Percentiles rank a stretch among this genome's conserved stretches.
These are phyloP conservation scores for Xerocomellus amylosporus DNA, from an alignment of 768 basidiomycete species.

Conservation along the genomic window DNA sequence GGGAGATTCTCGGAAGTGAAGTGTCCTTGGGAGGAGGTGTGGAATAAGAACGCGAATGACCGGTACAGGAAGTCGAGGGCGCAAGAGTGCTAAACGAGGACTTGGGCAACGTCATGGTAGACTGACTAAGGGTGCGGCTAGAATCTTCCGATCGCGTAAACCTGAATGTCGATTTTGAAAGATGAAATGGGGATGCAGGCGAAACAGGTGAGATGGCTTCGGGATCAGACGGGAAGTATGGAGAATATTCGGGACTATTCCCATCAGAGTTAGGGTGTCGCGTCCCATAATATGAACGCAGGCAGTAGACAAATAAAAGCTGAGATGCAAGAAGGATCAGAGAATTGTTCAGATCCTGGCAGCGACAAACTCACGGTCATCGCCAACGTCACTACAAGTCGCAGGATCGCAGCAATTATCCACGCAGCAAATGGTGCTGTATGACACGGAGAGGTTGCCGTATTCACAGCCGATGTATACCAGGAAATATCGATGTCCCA, in stretches of 20 bases:
- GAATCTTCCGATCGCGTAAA: conserved; percentile 20
- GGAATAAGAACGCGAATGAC: conserved; percentile 20
- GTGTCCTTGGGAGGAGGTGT: conserved; percentile 9
- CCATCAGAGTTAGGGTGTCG: conserved; percentile 18
- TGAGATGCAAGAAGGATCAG: conserved; percentile 14
- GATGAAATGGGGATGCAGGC: conserved; percentile 8
- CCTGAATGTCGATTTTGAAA: conserved; percentile 14
- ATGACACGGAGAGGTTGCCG: conserved; percentile 17
- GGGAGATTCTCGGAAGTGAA: conserved; percentile 14
- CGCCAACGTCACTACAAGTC: conserved; percentile 50
- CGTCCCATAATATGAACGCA: conserved; percentile 13
- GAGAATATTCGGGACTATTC: conserved; percentile 9
- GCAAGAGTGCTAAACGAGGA: conserved; percentile 29
- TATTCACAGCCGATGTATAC: conserved; percentile 40
- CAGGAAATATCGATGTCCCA: conserved; percentile 69
- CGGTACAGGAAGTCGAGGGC: conserved; percentile 26
- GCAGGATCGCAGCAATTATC: conserved; percentile 51
- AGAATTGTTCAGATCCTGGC: background rate
- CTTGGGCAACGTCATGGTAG: conserved; percentile 22
- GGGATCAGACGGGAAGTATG: conserved; percentile 22
- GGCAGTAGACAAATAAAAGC: conserved; percentile 23
- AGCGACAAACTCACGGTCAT: conserved; percentile 47
- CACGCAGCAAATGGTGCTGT: conserved; percentile 44
- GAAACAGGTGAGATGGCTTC: conserved; percentile 19
- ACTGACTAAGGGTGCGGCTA: conserved; percentile 18